These are phyloP conservation scores for Cladosporium colombiae DNA, from an alignment of 2,329 filamentous ascomycete species.

Conservation along the genomic window DNA sequence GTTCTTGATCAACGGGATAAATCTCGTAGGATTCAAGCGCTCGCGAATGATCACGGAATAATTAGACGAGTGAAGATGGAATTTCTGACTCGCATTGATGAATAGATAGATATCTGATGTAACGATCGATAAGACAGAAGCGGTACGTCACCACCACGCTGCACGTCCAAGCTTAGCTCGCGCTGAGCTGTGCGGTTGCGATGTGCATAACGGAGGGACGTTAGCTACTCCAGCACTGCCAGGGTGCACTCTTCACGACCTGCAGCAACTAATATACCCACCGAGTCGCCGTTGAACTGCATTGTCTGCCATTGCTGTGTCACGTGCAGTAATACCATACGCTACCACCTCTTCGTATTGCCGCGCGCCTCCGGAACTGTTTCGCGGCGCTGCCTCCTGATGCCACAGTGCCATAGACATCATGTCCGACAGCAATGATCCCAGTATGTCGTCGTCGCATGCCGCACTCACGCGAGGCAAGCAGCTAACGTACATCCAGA, in stretches of 20 bases:
- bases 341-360: not conserved
- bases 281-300: not conserved
- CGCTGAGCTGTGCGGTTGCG: slow-evolving; percentile 1
- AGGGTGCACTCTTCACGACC: slow-evolving; percentile 14
- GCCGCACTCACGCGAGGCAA: not conserved
- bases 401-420: slow-evolving; percentile 14
- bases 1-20: too few relatives aligned
- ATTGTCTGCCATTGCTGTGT: not conserved
- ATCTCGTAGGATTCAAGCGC: not conserved
- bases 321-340: slow-evolving; percentile 1
- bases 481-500: slow-evolving; percentile 30
- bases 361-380: slow-evolving; percentile 11
- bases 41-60: not conserved
- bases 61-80: not conserved
- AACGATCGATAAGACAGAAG: too few relatives aligned
- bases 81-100: not conserved
- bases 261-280: slow-evolving; percentile 1
- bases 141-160: not conserved
- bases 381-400: slow-evolving; percentile 19
- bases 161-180: not conserved
- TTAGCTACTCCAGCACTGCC: not conserved
- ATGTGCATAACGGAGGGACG: slow-evolving; percentile 1
- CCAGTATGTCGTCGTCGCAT: slow-evolving; percentile 19
- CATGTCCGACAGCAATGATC: slow-evolving; percentile 26
- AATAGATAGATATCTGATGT: too few relatives aligned